Percentiles rank a stretch among this genome's conserved stretches.
phyloP scores from a whole-genome alignment of 139 green algal species.

The Picochlorum costavermella region DNA sequence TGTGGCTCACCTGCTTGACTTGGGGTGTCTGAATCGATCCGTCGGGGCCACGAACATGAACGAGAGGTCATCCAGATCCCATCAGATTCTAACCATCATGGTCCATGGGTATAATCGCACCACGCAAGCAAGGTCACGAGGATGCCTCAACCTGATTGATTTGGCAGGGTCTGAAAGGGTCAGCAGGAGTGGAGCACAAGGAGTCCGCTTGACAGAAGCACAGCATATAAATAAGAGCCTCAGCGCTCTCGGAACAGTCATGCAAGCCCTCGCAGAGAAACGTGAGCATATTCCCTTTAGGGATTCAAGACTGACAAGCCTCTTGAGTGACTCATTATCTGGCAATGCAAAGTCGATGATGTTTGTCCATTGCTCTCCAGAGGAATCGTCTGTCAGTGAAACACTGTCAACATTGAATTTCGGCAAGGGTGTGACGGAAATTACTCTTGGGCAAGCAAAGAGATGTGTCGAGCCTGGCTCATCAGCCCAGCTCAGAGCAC shows the following conservation, averaged over 20 bases:
- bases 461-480: conserved; percentile 15
- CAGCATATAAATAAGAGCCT: conserved; percentile 89
- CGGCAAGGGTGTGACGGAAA: conserved; percentile 66
- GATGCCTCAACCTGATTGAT: conserved; percentile 75
- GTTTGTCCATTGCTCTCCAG: conserved; percentile 85
- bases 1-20: conserved; percentile 69
- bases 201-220: conserved; percentile 78
- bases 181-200: conserved; percentile 36
- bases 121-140: conserved; percentile 40
- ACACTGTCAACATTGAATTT: conserved; percentile 82
- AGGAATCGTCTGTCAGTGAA: conserved; percentile 60
- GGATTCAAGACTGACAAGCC: conserved; percentile 85
- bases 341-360: conserved; percentile 85
- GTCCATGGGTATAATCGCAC: conserved; percentile 63
- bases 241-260: conserved; percentile 64
- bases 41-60: conserved; percentile 86
- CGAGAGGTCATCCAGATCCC: conserved; percentile 72
- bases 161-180: conserved; percentile 48
- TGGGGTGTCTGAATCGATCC: conserved; percentile 41
- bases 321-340: conserved; percentile 78
- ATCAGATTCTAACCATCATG: conserved; percentile 71
- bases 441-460: conserved; percentile 73
- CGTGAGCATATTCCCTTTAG: conserved; percentile 76
- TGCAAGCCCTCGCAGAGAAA: conserved; percentile 61
- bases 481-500: not conserved